phyloP scores from a whole-genome alignment of 495 filamentous ascomycete species.

The Penicillium verhagenii region DNA sequence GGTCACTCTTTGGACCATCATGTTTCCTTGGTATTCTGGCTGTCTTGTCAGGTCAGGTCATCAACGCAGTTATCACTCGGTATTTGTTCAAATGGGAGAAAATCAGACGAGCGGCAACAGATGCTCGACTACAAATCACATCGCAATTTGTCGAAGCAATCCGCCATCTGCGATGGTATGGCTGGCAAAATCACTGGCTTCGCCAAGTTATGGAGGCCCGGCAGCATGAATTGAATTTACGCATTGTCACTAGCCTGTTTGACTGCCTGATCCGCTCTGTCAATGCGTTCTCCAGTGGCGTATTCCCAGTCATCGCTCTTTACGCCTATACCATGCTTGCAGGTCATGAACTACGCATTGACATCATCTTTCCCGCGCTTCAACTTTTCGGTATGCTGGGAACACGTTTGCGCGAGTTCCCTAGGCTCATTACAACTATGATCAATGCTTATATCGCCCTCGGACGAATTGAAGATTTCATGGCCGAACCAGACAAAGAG shows the following conservation, averaged over 20 bases:
- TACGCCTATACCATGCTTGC: slow-evolving; percentile 72
- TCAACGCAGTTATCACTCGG: slow-evolving; percentile 64
- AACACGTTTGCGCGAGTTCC: slow-evolving; percentile 64
- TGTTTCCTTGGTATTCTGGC: slow-evolving; percentile 69
- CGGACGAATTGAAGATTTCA: slow-evolving; percentile 77
- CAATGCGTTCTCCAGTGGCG: slow-evolving; percentile 61
- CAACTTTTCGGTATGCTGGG: slow-evolving; percentile 76
- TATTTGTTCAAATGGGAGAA: slow-evolving; percentile 61
- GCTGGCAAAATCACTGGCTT: slow-evolving; percentile 81
- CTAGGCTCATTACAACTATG: slow-evolving; percentile 64
- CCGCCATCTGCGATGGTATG: slow-evolving; percentile 83
- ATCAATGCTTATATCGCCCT: slow-evolving; percentile 75
- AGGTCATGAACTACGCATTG: slow-evolving; percentile 62
- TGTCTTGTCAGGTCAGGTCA: slow-evolving; percentile 59
- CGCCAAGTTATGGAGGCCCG: slow-evolving; percentile 67
- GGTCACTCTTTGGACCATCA: slow-evolving; percentile 74
- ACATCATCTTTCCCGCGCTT: slow-evolving; percentile 78
- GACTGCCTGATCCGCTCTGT: slow-evolving; percentile 56
- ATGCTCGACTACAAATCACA: slow-evolving; percentile 68
- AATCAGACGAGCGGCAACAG: slow-evolving; percentile 63
- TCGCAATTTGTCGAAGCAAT: slow-evolving; percentile 82
- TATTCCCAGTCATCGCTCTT: slow-evolving; percentile 77
- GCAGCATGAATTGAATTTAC: slow-evolving; percentile 62
- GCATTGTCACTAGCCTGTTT: slow-evolving; percentile 64
- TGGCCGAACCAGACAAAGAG: slow-evolving; percentile 77